phyloP scores from a whole-genome alignment of 805 yeast species.

The Ogataea paraovalis region DNA sequence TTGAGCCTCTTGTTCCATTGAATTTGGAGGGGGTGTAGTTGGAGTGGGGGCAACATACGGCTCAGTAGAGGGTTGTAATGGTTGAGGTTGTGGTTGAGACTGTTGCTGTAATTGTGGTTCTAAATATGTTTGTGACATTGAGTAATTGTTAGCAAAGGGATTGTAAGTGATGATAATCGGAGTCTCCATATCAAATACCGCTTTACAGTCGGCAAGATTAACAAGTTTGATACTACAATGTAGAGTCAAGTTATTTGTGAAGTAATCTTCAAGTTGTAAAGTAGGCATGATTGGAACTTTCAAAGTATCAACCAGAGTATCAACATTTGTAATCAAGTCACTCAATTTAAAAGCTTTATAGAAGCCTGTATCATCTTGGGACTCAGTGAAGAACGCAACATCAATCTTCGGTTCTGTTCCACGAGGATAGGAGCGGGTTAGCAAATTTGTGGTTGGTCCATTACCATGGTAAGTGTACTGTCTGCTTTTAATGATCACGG shows the following conservation, averaged over 20 bases:
- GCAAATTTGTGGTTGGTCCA: not conserved
- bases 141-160: not conserved
- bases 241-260: conserved; percentile 5
- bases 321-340: conserved; percentile 7
- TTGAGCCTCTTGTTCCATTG: not conserved
- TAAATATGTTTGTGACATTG: too few species aligned
- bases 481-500: conserved; percentile 8
- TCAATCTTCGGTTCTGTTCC: conserved; percentile 14
- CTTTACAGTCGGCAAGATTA: not conserved
- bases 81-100: not conserved
- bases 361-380: not conserved
- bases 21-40: not conserved
- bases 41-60: not conserved
- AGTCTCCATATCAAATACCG: not conserved
- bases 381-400: conserved; percentile 9
- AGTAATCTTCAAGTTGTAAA: conserved; percentile 10
- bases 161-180: not conserved
- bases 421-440: not conserved
- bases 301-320: conserved; percentile 5
- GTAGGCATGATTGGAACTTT: conserved; percentile 15
- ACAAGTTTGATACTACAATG: not conserved
- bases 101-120: too few species aligned
- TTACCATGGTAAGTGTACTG: conserved; percentile 4
- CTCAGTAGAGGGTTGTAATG: not conserved
- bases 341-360: not conserved